A percentile compares a stretch with the other conserved stretches of the same genome.
Evolutionary conservation across 73 alveolate genomes (phyloP).

Genomic region (Paramecium primaurelia): DNA sequence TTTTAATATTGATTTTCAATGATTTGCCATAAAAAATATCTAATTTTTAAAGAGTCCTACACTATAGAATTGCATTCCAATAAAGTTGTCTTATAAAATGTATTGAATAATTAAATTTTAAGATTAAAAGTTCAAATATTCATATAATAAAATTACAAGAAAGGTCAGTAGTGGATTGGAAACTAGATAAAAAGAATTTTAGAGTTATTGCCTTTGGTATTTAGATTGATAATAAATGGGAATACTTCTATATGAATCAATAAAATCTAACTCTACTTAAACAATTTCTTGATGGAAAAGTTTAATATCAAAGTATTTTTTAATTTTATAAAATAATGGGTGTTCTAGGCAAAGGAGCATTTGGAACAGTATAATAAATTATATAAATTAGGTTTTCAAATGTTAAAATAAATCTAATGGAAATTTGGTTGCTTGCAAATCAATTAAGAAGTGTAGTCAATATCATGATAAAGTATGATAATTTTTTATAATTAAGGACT

Average conservation of each 20-base stretch:
- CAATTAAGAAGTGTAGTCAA: not conserved
- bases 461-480: not conserved
- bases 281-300: not conserved
- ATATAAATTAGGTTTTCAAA: not conserved
- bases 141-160: not conserved
- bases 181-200: not conserved
- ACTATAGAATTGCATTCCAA: not conserved
- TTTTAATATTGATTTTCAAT: not conserved
- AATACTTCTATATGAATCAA: not conserved
- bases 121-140: not conserved
- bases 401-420: not conserved
- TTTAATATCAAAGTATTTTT: not conserved
- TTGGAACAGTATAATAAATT: not conserved
- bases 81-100: not conserved
- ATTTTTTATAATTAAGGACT: not conserved
- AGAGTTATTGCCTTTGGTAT: not conserved
- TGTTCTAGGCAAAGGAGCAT: not conserved
- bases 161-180: not conserved
- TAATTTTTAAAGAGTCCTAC: not conserved
- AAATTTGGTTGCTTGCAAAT: not conserved
- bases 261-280: not conserved
- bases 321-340: not conserved
- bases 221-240: not conserved
- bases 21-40: not conserved
- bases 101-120: not conserved